phyloP scores from a whole-genome alignment of 1,284 basidiomycete species.

The Cystobasidiaceae sp. region DNA sequence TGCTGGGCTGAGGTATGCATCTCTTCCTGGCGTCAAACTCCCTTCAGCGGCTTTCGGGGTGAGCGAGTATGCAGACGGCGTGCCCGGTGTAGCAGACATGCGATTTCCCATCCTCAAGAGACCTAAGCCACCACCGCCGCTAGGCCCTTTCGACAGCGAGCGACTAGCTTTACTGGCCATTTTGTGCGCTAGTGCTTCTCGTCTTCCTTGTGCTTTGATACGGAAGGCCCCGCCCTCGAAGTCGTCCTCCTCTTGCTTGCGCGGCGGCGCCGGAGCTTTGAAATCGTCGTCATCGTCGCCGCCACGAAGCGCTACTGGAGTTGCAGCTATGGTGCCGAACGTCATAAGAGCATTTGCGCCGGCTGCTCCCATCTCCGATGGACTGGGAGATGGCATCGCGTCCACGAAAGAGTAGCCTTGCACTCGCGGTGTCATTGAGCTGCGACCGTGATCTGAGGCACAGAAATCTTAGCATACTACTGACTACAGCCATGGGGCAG shows the following conservation, averaged over 20 bases:
- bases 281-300: slow-evolving; percentile 52
- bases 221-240: slow-evolving; percentile 40
- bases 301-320: slow-evolving; percentile 71
- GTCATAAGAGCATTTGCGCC: slow-evolving; percentile 86
- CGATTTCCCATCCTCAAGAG: slow-evolving; percentile 41
- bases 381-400: slow-evolving; percentile 77
- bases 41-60: slow-evolving; percentile 57
- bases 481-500: too few species aligned
- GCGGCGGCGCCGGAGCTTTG: slow-evolving; percentile 39
- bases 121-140: slow-evolving; percentile 3
- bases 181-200: slow-evolving; percentile 70
- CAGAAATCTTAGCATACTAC: background rate
- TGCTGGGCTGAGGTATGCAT: slow-evolving; percentile 64
- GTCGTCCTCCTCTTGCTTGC: slow-evolving; percentile 41
- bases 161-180: slow-evolving; percentile 58
- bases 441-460: slow-evolving; percentile 33
- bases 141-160: slow-evolving; percentile 45
- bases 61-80: slow-evolving; percentile 44
- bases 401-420: slow-evolving; percentile 67
- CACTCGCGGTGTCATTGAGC: slow-evolving; percentile 50
- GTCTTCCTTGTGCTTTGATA: slow-evolving; percentile 44
- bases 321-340: slow-evolving; percentile 80
- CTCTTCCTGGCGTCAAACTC: slow-evolving; percentile 60
- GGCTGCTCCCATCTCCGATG: slow-evolving; percentile 65
- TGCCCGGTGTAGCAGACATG: slow-evolving; percentile 42